Evolutionary conservation across 2,329 filamentous ascomycete species (phyloP).

Genomic region (Gliomastix tumulicola): DNA sequence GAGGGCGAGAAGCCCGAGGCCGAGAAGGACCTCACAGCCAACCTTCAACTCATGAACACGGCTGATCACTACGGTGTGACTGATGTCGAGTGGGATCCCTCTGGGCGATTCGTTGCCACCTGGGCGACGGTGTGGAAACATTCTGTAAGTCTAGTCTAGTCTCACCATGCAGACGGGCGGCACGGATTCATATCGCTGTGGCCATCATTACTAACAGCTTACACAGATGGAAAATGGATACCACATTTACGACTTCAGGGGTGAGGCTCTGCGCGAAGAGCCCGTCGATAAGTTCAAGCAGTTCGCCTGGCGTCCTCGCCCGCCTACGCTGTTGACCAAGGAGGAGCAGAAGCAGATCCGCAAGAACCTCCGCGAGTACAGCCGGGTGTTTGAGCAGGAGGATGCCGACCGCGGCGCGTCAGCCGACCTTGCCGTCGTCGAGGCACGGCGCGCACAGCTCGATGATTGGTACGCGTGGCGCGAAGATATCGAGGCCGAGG

Average conservation of each 20-base stretch:
- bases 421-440: slow-evolving; percentile 89
- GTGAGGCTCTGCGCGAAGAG: slow-evolving; percentile 82
- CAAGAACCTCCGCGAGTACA: slow-evolving; percentile 98
- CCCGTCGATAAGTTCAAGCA: slow-evolving; percentile 97
- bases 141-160: slow-evolving; percentile 53
- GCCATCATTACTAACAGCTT: slow-evolving; percentile 7
- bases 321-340: slow-evolving; percentile 83
- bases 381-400: slow-evolving; percentile 88
- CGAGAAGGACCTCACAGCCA: slow-evolving; percentile 90
- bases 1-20: slow-evolving; percentile 92
- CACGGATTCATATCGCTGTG: too few species aligned
- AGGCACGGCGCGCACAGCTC: slow-evolving; percentile 73
- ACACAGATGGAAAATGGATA: slow-evolving; percentile 98
- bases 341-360: slow-evolving; percentile 97
- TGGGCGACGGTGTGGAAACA: slow-evolving; percentile 96
- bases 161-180: neutral
- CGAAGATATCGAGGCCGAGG: slow-evolving; percentile 62
- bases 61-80: slow-evolving; percentile 96
- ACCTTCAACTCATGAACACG: slow-evolving; percentile 89
- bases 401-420: slow-evolving; percentile 90
- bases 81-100: slow-evolving; percentile 97
- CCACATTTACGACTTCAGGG: slow-evolving; percentile 95
- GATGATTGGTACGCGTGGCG: slow-evolving; percentile 89
- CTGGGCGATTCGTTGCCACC: slow-evolving; percentile 86
- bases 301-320: slow-evolving; percentile 88